These are phyloP conservation scores for Pseudogymnoascus sp. DNA, from an alignment of 2,329 filamentous ascomycete genomes.

Conservation along the genomic window DNA sequence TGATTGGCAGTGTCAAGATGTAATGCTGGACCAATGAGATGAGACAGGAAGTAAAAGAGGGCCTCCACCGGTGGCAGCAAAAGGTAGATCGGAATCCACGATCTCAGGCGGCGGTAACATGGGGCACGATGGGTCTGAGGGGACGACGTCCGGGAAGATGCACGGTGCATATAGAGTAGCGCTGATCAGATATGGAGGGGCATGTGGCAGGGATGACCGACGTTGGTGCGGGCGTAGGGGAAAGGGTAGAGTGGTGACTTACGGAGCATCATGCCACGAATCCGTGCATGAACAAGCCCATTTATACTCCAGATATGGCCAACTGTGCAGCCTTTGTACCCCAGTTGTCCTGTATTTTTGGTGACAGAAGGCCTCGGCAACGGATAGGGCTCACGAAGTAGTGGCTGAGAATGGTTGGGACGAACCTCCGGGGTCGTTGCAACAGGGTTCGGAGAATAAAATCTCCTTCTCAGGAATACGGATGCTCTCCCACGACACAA, in stretches of 20 bases:
- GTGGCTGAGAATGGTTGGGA: conserved; percentile 1
- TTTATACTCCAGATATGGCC: background rate
- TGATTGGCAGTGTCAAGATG: conserved; percentile 9
- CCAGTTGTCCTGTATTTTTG: background rate
- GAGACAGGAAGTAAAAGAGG: conserved; percentile 1
- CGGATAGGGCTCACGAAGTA: background rate
- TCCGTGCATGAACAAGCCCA: conserved; percentile 30
- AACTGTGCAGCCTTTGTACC: background rate
- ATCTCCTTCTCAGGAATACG: conserved; percentile 1
- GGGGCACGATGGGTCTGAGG: conserved; percentile 18
- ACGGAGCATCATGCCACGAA: conserved; percentile 23
- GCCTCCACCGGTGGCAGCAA: background rate
- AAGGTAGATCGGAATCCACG: conserved; percentile 2
- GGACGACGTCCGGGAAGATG: conserved; percentile 27
- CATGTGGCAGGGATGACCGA: conserved; percentile 18
- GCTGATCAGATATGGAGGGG: conserved; percentile 21
- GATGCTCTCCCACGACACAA: conserved; percentile 7
- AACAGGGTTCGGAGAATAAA: conserved; percentile 2
- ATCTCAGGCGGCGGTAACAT: conserved; percentile 19
- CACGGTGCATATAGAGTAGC: conserved; percentile 25
- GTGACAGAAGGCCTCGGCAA: background rate
- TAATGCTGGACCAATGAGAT: conserved; percentile 8
- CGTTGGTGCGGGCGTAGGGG: conserved; percentile 21
- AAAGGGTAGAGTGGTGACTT: conserved; percentile 16
- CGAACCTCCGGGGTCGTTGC: background rate